These are phyloP conservation scores for Nannochloropsis salina DNA, from an alignment of 108 stramenopile genomes.

Conservation along the genomic window DNA sequence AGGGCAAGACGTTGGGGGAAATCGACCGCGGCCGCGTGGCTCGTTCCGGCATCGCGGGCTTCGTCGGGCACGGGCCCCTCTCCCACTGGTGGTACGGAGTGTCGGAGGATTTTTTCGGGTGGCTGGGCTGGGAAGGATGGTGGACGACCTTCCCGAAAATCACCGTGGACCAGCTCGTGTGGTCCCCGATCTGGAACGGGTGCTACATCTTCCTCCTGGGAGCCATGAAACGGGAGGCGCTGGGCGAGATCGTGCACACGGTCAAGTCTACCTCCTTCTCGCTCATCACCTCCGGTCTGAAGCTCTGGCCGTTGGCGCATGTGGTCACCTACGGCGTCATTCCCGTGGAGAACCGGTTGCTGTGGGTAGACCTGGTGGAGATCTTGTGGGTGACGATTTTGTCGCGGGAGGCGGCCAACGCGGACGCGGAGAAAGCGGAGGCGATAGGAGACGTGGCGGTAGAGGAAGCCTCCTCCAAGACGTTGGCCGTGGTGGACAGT, in stretches of 20 bases:
- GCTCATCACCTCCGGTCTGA: slow-evolving; percentile 55
- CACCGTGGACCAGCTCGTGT: slow-evolving; percentile 43
- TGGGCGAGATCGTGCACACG: slow-evolving; percentile 23
- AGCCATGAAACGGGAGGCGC: slow-evolving; percentile 35
- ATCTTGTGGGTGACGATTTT: slow-evolving; percentile 81
- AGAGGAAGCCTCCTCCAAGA: background rate
- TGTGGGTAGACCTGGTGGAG: slow-evolving; percentile 80
- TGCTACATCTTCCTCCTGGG: slow-evolving; percentile 34
- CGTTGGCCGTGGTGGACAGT: too few relatives aligned
- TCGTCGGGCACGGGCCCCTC: slow-evolving; percentile 73
- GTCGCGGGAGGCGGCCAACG: slow-evolving; percentile 42
- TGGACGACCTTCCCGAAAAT: slow-evolving; percentile 64
- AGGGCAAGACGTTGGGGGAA: slow-evolving; percentile 57
- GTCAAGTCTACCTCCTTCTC: slow-evolving; percentile 30
- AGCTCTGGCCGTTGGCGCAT: slow-evolving; percentile 76
- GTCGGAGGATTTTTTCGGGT: slow-evolving; percentile 62
- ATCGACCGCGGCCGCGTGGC: slow-evolving; percentile 61
- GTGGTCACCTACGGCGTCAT: slow-evolving; percentile 60
- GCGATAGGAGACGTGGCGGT: slow-evolving; percentile 18
- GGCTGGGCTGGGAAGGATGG: slow-evolving; percentile 43
- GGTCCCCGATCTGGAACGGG: slow-evolving; percentile 46
- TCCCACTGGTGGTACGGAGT: slow-evolving; percentile 67
- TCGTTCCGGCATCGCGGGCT: slow-evolving; percentile 63
- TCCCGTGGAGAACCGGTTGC: slow-evolving; percentile 67
- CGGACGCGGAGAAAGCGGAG: slow-evolving; percentile 38